phyloP scores from a whole-genome alignment of 2,329 filamentous ascomycete genomes.

The Pseudogymnoascus sp. region DNA sequence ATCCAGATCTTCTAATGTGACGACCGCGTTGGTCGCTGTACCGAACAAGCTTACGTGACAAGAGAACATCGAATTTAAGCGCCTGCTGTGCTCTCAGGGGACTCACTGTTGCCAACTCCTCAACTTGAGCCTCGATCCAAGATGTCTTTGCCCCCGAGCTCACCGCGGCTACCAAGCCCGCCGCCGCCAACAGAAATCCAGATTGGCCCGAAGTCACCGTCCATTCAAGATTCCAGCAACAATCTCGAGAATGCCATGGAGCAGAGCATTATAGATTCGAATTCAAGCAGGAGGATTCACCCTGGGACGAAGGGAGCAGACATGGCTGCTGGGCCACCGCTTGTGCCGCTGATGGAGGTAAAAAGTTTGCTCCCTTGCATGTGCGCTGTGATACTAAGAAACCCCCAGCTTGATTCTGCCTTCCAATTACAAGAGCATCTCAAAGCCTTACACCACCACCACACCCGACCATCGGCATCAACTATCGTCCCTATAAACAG shows the following conservation, averaged over 20 bases:
- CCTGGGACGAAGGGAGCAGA: slow-evolving; percentile 87
- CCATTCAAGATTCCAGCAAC: slow-evolving; percentile 53
- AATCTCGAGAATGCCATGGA: slow-evolving; percentile 53
- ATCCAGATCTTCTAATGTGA: slow-evolving; percentile 8
- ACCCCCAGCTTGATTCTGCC: slow-evolving; percentile 77
- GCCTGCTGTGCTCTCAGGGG: slow-evolving; percentile 1
- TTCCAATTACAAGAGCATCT: slow-evolving; percentile 98
- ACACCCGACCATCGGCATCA: slow-evolving; percentile 56
- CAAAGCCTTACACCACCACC: slow-evolving; percentile 80
- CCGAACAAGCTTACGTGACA: slow-evolving; percentile 9
- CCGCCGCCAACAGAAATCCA: slow-evolving; percentile 94
- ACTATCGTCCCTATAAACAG: slow-evolving; percentile 67
- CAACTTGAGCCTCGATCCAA: slow-evolving; percentile 20
- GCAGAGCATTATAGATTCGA: slow-evolving; percentile 60
- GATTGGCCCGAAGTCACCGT: slow-evolving; percentile 72
- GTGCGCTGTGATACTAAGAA: slow-evolving; percentile 20
- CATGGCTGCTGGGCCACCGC: slow-evolving; percentile 85
- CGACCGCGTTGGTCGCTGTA: slow-evolving; percentile 1
- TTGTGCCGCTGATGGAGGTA: slow-evolving; percentile 80
- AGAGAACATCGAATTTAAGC: slow-evolving; percentile 8
- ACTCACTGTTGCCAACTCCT: slow-evolving; percentile 5
- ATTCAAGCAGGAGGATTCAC: slow-evolving; percentile 76
- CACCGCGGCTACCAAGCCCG: slow-evolving; percentile 87
- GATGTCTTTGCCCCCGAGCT: slow-evolving; percentile 64
- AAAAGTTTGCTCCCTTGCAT: slow-evolving; percentile 24